These are phyloP conservation scores for Juglanconis oblonga DNA, from an alignment of 2,329 filamentous ascomycete genomes.

Conservation along the genomic window DNA sequence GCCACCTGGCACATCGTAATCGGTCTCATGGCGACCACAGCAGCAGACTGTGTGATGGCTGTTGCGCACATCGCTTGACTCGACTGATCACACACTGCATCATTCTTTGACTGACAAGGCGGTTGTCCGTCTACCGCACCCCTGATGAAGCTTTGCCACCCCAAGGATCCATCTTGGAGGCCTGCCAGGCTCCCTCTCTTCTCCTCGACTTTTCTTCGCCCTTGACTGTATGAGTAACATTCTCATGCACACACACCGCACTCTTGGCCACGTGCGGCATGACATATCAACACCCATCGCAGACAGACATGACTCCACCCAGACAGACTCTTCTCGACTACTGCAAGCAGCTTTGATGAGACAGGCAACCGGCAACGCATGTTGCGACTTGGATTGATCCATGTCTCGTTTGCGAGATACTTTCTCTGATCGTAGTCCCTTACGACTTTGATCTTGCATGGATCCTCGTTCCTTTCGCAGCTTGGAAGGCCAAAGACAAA, in stretches of 20 bases:
- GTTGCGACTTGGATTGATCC: conserved; percentile 6
- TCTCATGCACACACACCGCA: neutral
- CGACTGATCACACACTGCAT: conserved; percentile 11
- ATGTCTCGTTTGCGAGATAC: conserved; percentile 8
- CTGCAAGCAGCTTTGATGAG: conserved; percentile 2
- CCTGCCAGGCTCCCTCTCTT: conserved; percentile 8
- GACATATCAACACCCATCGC: neutral
- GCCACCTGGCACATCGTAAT: conserved; percentile 18
- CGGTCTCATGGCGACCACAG: conserved; percentile 5
- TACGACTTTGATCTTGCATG: conserved; percentile 9
- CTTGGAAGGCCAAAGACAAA: conserved; percentile 2
- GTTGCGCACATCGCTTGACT: conserved; percentile 12
- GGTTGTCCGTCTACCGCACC: conserved; percentile 14
- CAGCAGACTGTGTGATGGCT: conserved; percentile 14
- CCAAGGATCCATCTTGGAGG: conserved; percentile 12
- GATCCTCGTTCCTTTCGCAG: neutral
- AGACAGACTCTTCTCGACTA: conserved; percentile 1
- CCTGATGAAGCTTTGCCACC: conserved; percentile 17
- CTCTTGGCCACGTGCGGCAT: conserved; percentile 1
- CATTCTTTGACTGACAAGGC: conserved; percentile 17
- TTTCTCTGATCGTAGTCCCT: conserved; percentile 16
- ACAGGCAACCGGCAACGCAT: conserved; percentile 7
- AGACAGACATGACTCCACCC: conserved; percentile 3
- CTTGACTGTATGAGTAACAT: conserved; percentile 15
- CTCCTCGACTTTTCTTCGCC: conserved; percentile 11